A percentile compares a stretch with the other conserved stretches of the same genome.
Evolutionary conservation across 2,329 filamentous ascomycete species (phyloP).

Genomic region (Fusarium sp.): DNA sequence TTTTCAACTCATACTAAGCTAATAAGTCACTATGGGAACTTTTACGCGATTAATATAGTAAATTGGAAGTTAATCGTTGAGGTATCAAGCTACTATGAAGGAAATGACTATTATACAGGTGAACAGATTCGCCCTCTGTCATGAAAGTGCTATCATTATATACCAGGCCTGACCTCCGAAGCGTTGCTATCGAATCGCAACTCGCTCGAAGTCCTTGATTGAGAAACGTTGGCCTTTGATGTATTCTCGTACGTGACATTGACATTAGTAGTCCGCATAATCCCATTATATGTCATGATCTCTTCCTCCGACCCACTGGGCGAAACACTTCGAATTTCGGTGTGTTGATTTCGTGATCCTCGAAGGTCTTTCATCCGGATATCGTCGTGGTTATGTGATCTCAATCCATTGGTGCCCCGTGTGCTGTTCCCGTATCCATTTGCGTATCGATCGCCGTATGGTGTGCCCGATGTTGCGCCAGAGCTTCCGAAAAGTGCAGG

Average conservation of each 20-base stretch:
- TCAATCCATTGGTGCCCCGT: conserved; percentile 40
- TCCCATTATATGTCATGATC: conserved; percentile 57
- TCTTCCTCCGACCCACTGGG: conserved; percentile 55
- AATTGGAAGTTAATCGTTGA: too few species aligned
- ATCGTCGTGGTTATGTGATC: conserved; percentile 30
- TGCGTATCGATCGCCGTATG: conserved; percentile 23
- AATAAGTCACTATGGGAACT: too few species aligned
- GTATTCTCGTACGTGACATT: conserved; percentile 42
- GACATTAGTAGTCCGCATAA: conserved; percentile 54
- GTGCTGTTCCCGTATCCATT: conserved; percentile 24
- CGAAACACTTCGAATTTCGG: conserved; percentile 53
- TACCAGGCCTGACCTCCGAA: conserved; percentile 8
- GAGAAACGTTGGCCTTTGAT: neutral
- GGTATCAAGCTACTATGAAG: neutral
- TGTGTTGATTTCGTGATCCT: conserved; percentile 40
- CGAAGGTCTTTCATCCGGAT: conserved; percentile 41
- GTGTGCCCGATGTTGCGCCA: conserved; percentile 24
- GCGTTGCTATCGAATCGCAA: conserved; percentile 24
- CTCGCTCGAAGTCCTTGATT: conserved; percentile 31
- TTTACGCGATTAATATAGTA: too few species aligned
- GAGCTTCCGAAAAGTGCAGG: conserved; percentile 47
- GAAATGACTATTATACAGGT: neutral
- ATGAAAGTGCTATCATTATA: neutral
- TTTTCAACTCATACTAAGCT: too few species aligned
- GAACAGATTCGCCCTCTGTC: too few species aligned